phyloP scores from a whole-genome alignment of 2,329 filamentous ascomycete genomes.

The Rutstroemia sp. region DNA sequence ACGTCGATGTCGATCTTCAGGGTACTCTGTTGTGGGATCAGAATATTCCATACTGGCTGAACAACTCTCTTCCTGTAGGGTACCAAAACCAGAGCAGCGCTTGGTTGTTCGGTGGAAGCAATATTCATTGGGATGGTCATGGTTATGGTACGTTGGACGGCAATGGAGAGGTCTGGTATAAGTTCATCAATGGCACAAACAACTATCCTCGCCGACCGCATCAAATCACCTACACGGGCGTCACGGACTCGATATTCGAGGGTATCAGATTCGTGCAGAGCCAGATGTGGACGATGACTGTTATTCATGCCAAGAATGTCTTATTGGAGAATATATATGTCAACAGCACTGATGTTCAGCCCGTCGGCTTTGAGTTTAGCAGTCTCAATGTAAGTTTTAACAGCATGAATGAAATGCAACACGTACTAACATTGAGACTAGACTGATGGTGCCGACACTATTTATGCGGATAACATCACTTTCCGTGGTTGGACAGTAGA shows the following conservation, averaged over 20 bases:
- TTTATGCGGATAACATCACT: conserved; percentile 44
- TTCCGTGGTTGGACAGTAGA: conserved; percentile 43
- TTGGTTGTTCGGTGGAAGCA: conserved; percentile 47
- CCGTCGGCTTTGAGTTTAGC: conserved; percentile 4
- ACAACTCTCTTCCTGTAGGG: conserved; percentile 40
- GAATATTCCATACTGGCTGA: conserved; percentile 1
- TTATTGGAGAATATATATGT: conserved; percentile 44
- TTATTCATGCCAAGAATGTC: conserved; percentile 35
- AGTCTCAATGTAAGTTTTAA: conserved; percentile 1
- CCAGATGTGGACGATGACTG: conserved; percentile 52
- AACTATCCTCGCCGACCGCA: conserved; percentile 45
- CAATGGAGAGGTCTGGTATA: conserved; percentile 54
- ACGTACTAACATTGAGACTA: conserved; percentile 36
- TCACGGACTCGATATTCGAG: conserved; percentile 40
- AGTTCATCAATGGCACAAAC: conserved; percentile 36
- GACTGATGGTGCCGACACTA: conserved; percentile 43
- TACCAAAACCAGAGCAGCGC: conserved; percentile 50
- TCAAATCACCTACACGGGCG: conserved; percentile 40
- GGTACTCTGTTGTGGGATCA: conserved; percentile 39
- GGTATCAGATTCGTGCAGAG: conserved; percentile 45
- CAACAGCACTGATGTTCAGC: conserved; percentile 35
- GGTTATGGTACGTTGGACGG: conserved; percentile 48
- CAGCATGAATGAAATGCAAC: background rate
- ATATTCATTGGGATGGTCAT: conserved; percentile 41
- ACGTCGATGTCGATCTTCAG: conserved; percentile 41